Evolutionary conservation across 495 filamentous ascomycete species (phyloP).

Genomic region (Bacidia gigantensis): DNA sequence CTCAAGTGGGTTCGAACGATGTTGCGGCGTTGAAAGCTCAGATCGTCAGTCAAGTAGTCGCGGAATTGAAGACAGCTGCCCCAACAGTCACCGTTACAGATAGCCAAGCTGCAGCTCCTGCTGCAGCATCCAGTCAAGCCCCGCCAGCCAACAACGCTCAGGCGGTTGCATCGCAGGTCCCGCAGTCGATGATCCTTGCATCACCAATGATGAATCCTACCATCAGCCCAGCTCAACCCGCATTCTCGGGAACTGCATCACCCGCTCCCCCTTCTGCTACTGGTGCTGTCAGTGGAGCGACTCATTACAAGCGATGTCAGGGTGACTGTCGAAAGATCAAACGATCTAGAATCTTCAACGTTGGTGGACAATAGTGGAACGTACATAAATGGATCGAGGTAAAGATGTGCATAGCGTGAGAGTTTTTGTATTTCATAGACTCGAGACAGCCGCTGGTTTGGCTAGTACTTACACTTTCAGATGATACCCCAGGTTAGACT

Average conservation of each 20-base stretch:
- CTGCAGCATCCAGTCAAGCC: not conserved
- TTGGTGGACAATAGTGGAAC: too few species aligned
- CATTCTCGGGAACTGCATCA: not conserved
- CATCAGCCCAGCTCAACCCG: not conserved
- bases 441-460: too few species aligned
- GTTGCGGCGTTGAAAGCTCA: not conserved
- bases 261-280: not conserved
- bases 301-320: not conserved
- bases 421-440: too few species aligned
- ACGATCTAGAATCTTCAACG: not conserved
- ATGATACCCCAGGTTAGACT: too few species aligned
- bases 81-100: not conserved
- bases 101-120: not conserved
- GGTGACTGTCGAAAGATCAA: not conserved
- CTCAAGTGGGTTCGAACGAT: not conserved
- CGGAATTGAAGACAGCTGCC: not conserved
- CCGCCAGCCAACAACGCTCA: not conserved
- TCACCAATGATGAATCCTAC: not conserved
- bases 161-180: not conserved
- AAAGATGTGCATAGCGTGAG: too few species aligned
- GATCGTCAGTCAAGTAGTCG: not conserved
- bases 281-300: not conserved
- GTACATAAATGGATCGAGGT: too few species aligned
- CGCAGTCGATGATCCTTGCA: not conserved
- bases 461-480: too few species aligned